Conservation (phyloP, 2,329 filamentous ascomycete genomes). For the Diaporthe citri region DNA sequence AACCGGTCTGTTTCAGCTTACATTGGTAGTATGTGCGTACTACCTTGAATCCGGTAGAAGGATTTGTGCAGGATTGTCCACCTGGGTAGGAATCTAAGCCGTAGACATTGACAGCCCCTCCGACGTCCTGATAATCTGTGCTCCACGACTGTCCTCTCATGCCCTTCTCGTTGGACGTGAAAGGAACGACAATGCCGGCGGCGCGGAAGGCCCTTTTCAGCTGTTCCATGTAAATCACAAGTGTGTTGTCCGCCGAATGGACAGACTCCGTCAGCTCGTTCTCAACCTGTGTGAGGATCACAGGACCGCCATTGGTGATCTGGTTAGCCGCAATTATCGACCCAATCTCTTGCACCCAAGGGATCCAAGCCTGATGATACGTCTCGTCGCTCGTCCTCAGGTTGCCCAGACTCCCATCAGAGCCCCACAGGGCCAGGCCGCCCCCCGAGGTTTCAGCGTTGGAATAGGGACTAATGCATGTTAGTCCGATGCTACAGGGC, state of each 20-base stretch:
- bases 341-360: conserved; percentile 62
- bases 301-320: conserved; percentile 64
- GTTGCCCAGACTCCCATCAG: conserved; percentile 57
- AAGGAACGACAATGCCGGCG: conserved; percentile 62
- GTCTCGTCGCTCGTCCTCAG: conserved; percentile 56
- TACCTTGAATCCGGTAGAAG: conserved; percentile 60
- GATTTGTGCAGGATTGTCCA: conserved; percentile 63
- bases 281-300: conserved; percentile 66
- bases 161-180: conserved; percentile 64
- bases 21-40: conserved; percentile 67
- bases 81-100: conserved; percentile 61
- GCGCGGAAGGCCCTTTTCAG: conserved; percentile 59
- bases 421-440: conserved; percentile 57
- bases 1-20: conserved; percentile 10
- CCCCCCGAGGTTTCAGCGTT: conserved; percentile 62
- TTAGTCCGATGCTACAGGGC: not conserved
- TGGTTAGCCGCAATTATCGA: conserved; percentile 64
- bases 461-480: conserved; percentile 30
- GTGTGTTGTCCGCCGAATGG: conserved; percentile 57
- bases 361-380: conserved; percentile 59
- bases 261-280: conserved; percentile 63
- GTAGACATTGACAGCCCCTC: conserved; percentile 65
- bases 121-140: conserved; percentile 66
- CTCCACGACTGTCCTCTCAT: conserved; percentile 64
- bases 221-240: conserved; percentile 66